Evolutionary conservation across 345 rosid species (phyloP).

Genomic region (Stellera chamaejasme): DNA sequence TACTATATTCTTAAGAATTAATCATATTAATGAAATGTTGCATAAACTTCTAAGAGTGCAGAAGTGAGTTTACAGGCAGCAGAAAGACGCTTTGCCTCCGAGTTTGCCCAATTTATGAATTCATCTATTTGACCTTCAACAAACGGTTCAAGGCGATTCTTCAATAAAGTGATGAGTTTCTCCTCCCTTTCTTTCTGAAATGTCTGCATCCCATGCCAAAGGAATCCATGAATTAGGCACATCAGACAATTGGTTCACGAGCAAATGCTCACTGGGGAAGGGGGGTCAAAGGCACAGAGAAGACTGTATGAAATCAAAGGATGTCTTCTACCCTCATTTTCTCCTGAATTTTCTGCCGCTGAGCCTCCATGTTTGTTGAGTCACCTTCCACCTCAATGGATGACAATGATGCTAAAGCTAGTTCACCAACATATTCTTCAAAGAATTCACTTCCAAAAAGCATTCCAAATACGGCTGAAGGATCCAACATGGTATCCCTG

Average conservation of each 20-base stretch:
- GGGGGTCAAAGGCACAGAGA: too few species aligned
- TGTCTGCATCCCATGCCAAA: slow-evolving; percentile 28
- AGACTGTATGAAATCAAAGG: too few species aligned
- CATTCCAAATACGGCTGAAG: slow-evolving; percentile 90
- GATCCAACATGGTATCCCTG: slow-evolving; percentile 87
- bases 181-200: slow-evolving; percentile 70
- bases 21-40: too few species aligned
- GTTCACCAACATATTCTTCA: slow-evolving; percentile 91
- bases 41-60: too few species aligned
- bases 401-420: slow-evolving; percentile 63
- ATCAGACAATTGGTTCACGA: too few species aligned
- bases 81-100: slow-evolving; percentile 75
- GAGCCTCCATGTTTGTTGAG: slow-evolving; percentile 34
- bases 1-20: too few species aligned
- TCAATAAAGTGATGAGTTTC: slow-evolving; percentile 51
- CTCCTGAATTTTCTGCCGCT: slow-evolving; percentile 46
- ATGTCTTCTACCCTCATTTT: slow-evolving; percentile 47
- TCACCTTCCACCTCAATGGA: slow-evolving; percentile 50
- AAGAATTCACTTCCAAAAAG: slow-evolving; percentile 83
- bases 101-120: slow-evolving; percentile 61
- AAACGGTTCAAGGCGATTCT: slow-evolving; percentile 60
- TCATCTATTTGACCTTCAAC: slow-evolving; percentile 60
- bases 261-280: too few species aligned
- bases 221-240: too few species aligned
- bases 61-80: slow-evolving; percentile 42